phyloP scores from a whole-genome alignment of 768 basidiomycete genomes.

The Trametes cinnabarina region DNA sequence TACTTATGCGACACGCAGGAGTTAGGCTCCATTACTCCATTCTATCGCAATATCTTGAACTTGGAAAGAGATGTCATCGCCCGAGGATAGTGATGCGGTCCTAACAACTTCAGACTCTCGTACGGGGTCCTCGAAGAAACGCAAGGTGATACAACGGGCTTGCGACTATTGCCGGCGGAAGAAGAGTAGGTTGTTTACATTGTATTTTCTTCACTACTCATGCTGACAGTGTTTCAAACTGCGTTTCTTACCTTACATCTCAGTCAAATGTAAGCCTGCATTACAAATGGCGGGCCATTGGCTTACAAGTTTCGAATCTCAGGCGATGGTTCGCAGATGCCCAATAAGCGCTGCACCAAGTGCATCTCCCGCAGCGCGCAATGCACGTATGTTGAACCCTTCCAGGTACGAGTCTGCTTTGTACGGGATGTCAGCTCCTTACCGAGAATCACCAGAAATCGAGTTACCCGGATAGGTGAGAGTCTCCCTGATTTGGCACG shows the following conservation, averaged over 20 bases:
- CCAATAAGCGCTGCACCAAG: constrained; percentile 60
- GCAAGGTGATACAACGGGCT: constrained; percentile 4
- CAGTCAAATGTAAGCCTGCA: constrained; percentile 59
- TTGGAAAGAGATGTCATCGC: background rate
- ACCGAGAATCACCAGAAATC: constrained; percentile 41
- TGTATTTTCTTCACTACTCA: background rate
- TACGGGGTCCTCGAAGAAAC: background rate
- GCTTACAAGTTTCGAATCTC: background rate
- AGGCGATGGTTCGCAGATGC: constrained; percentile 72
- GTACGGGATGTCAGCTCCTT: no score
- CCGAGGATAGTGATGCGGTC: background rate
- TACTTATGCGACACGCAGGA: no score
- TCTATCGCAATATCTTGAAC: no score
- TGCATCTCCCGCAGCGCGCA: constrained; percentile 55
- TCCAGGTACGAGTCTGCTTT: no score
- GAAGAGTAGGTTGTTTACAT: no score
- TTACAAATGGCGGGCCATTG: background rate
- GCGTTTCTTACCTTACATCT: background rate
- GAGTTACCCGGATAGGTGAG: constrained; percentile 60
- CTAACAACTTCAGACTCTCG: background rate
- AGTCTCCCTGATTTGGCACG: background rate
- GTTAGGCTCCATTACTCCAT: no score
- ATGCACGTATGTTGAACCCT: constrained; percentile 69
- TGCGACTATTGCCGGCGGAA: constrained; percentile 15
- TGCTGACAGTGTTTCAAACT: background rate